These are phyloP conservation scores for Daedaleopsis nitida DNA, from an alignment of 768 basidiomycete genomes.

Conservation along the genomic window DNA sequence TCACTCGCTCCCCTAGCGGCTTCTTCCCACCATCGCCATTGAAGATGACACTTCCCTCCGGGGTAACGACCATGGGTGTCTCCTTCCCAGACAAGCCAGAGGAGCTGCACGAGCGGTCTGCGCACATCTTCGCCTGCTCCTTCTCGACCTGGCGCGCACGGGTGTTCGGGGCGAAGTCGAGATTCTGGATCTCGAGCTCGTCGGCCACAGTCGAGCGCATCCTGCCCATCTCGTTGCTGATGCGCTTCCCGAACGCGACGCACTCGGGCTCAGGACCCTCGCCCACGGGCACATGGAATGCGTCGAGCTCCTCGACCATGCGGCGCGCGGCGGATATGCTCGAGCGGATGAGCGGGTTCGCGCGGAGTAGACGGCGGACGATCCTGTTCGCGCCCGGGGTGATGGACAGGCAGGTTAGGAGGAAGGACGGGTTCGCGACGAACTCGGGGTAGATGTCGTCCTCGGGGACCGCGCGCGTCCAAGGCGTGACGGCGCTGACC, in stretches of 20 bases:
- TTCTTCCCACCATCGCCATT: background rate
- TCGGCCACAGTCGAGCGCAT: background rate
- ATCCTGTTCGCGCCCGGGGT: slow-evolving; percentile 29
- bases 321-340: slow-evolving; percentile 47
- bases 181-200: background rate
- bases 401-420: slow-evolving; percentile 56
- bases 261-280: slow-evolving; percentile 28
- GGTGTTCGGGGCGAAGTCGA: background rate
- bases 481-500: slow-evolving; percentile 89
- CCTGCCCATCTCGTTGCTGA: background rate
- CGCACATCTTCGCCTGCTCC: background rate
- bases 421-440: slow-evolving; percentile 79
- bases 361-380: slow-evolving; percentile 30
- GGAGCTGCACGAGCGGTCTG: background rate
- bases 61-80: background rate
- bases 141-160: background rate
- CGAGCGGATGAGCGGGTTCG: slow-evolving; percentile 31
- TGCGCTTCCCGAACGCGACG: background rate
- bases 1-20: background rate
- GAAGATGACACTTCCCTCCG: background rate
- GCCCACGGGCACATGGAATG: slow-evolving; percentile 56
- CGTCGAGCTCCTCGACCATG: slow-evolving; percentile 53
- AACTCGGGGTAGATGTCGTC: slow-evolving; percentile 72
- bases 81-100: background rate
- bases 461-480: slow-evolving; percentile 75